These are phyloP conservation scores for Lycium ferocissimum DNA, from an alignment of 257 asterid species.

Conservation along the genomic window DNA sequence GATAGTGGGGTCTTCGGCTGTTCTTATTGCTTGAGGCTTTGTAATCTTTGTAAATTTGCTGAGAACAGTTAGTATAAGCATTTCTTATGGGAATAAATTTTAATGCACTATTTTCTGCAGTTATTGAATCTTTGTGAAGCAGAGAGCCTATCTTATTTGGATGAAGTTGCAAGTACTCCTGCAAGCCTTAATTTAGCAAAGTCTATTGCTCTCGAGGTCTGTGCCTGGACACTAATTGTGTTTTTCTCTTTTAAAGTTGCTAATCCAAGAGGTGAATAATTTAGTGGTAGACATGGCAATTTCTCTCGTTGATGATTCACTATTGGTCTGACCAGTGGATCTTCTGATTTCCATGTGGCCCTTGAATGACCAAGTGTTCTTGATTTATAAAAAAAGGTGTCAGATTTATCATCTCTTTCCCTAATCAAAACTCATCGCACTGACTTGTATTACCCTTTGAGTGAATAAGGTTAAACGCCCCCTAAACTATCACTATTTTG, in stretches of 20 bases:
- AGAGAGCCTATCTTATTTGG: conserved; percentile 89
- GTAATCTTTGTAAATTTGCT: not conserved
- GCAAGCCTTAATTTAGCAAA: conserved; percentile 77
- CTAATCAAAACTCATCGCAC: not conserved
- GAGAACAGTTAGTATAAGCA: conserved; percentile 13
- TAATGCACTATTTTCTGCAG: conserved; percentile 52
- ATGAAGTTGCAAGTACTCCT: conserved; percentile 83
- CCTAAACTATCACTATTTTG: not conserved
- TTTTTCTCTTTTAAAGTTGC: conserved; percentile 26
- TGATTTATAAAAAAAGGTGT: not conserved
- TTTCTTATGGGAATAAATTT: not conserved
- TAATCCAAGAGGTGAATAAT: not conserved
- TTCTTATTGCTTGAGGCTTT: conserved; percentile 30
- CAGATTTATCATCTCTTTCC: conserved; percentile 12
- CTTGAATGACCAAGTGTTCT: not conserved
- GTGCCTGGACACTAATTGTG: conserved; percentile 27
- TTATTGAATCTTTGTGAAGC: conserved; percentile 93
- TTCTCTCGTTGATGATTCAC: conserved; percentile 22
- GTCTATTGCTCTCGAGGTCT: conserved; percentile 83
- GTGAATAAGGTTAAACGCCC: not conserved
- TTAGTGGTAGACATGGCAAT: not conserved
- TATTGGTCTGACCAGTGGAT: conserved; percentile 25
- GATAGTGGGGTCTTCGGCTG: conserved; percentile 5
- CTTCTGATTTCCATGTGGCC: not conserved
- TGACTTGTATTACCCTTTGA: not conserved